Conservation (phyloP, 2,329 filamentous ascomycete genomes). For the Dryadomyces quercus-mongolicae region DNA sequence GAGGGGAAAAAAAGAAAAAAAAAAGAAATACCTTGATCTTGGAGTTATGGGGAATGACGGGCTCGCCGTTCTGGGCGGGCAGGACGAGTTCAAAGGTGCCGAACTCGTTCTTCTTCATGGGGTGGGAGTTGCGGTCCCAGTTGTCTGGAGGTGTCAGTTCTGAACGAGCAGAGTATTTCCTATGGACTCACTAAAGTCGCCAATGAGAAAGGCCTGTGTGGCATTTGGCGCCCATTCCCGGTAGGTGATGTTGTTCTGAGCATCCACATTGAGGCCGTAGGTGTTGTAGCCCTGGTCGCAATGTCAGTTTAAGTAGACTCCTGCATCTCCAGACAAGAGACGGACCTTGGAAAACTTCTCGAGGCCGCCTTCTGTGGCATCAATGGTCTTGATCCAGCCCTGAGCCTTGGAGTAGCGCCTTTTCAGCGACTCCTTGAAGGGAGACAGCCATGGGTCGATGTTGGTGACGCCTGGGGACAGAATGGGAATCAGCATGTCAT, state of each 20-base stretch:
- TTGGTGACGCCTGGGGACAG: slow-evolving; percentile 58
- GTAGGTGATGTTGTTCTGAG: slow-evolving; percentile 78
- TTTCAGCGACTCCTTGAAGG: slow-evolving; percentile 68
- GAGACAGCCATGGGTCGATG: slow-evolving; percentile 80
- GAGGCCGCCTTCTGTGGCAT: slow-evolving; percentile 75
- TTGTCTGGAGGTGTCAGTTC: slow-evolving; percentile 47
- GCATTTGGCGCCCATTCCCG: slow-evolving; percentile 96
- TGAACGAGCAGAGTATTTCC: no score
- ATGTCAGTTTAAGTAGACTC: background rate
- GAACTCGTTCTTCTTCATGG: slow-evolving; percentile 76
- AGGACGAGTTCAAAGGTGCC: slow-evolving; percentile 79
- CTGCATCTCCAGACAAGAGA: background rate
- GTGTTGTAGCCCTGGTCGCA: slow-evolving; percentile 75
- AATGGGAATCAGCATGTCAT: background rate
- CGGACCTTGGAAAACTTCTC: slow-evolving; percentile 79
- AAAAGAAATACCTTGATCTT: slow-evolving; percentile 98
- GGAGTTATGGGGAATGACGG: slow-evolving; percentile 81
- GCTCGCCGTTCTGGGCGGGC: slow-evolving; percentile 58
- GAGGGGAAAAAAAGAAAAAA: no score
- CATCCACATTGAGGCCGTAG: slow-evolving; percentile 73
- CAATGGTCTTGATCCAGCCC: slow-evolving; percentile 74
- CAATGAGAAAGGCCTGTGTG: slow-evolving; percentile 70
- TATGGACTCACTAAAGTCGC: slow-evolving; percentile 88
- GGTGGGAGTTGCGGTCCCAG: slow-evolving; percentile 74
- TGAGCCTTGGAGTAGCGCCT: slow-evolving; percentile 68